A percentile compares a stretch with the other conserved stretches of the same genome.
Evolutionary conservation across 2,329 filamentous ascomycete genomes (phyloP).

Genomic region (Cordyceps farinosa): DNA sequence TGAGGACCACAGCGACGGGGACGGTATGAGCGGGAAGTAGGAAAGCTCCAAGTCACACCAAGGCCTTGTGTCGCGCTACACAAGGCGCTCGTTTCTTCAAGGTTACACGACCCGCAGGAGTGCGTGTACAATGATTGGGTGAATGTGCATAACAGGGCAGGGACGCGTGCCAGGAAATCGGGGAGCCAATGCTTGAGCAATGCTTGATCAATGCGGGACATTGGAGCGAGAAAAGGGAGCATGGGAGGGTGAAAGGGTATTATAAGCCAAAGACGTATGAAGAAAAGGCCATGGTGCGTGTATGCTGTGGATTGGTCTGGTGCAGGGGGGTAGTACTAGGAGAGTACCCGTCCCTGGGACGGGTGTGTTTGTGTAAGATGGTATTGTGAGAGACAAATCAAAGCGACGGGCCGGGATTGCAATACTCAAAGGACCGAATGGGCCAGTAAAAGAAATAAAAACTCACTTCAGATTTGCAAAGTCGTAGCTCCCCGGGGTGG

Average conservation of each 20-base stretch:
- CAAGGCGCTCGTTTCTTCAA: neutral
- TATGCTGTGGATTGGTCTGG: neutral
- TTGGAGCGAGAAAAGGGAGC: neutral
- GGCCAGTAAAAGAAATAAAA: slow-evolving; percentile 23
- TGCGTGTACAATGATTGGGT: slow-evolving; percentile 10
- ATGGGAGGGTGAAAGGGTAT: neutral
- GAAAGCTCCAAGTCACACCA: neutral
- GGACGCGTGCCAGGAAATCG: neutral
- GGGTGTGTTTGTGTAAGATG: slow-evolving; percentile 8
- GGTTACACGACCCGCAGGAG: slow-evolving; percentile 5
- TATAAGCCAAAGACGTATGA: slow-evolving; percentile 7
- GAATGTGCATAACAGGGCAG: neutral
- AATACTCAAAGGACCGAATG: slow-evolving; percentile 11
- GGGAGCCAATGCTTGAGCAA: neutral
- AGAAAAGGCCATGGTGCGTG: neutral
- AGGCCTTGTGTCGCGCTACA: neutral
- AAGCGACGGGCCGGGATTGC: slow-evolving; percentile 6
- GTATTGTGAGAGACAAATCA: neutral
- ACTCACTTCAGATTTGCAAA: slow-evolving; percentile 50
- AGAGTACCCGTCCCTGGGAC: neutral
- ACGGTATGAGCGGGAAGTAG: neutral
- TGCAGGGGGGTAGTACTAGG: neutral
- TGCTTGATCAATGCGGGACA: neutral
- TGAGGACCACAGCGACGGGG: neutral
- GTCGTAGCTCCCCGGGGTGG: slow-evolving; percentile 35